Conservation (phyloP, 768 basidiomycete species). For the Boletus eberwhitei region DNA sequence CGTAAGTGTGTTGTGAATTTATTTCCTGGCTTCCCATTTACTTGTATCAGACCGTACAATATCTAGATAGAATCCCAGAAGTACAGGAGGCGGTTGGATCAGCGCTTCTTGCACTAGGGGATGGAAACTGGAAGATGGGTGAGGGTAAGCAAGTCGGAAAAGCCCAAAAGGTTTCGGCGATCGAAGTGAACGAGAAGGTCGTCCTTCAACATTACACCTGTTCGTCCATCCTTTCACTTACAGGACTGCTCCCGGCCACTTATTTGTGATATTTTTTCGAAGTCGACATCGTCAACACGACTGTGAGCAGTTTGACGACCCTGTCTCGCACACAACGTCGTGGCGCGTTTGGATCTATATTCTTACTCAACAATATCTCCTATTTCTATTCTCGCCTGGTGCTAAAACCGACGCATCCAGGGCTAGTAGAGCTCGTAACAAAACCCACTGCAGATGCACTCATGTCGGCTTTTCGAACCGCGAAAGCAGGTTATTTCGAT, state of each 20-base stretch:
- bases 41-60: slow-evolving; percentile 57
- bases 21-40: not conserved
- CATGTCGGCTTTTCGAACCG: slow-evolving; percentile 69
- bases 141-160: slow-evolving; percentile 69
- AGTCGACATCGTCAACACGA: slow-evolving; percentile 77
- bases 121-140: slow-evolving; percentile 93
- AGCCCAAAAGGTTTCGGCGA: slow-evolving; percentile 33
- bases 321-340: slow-evolving; percentile 61
- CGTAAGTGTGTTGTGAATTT: slow-evolving; percentile 39
- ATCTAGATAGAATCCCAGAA: slow-evolving; percentile 66
- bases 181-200: slow-evolving; percentile 53
- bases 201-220: slow-evolving; percentile 76
- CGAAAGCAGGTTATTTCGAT: slow-evolving; percentile 83
- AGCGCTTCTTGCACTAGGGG: slow-evolving; percentile 67
- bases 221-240: slow-evolving; percentile 35
- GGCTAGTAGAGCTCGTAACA: slow-evolving; percentile 52
- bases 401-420: slow-evolving; percentile 44
- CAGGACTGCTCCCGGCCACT: not conserved
- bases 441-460: slow-evolving; percentile 59
- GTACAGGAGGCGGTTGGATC: slow-evolving; percentile 66
- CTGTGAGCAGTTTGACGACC: slow-evolving; percentile 55
- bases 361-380: slow-evolving; percentile 76
- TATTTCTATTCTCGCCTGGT: slow-evolving; percentile 64
- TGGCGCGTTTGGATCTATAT: slow-evolving; percentile 68
- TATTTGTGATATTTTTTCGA: not conserved